Conservation (phyloP, 1,284 basidiomycete genomes). For the Ceratobasidium sp. region DNA sequence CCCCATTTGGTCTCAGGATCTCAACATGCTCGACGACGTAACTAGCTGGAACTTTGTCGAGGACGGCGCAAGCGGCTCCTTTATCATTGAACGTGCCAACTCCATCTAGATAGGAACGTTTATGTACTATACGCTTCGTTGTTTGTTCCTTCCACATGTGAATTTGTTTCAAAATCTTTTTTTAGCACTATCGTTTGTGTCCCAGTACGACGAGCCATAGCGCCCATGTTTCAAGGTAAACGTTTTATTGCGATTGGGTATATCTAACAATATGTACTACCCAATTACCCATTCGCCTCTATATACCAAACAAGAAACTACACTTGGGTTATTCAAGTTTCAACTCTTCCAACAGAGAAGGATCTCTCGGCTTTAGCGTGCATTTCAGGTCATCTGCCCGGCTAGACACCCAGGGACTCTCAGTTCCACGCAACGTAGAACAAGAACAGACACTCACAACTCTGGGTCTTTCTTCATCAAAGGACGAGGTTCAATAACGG, state of each 20-base stretch:
- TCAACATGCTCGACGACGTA: slow-evolving; percentile 23
- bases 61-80: too few relatives aligned
- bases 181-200: too few relatives aligned
- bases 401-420: background rate
- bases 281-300: too few relatives aligned
- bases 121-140: background rate
- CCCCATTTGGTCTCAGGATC: slow-evolving; percentile 1
- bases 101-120: background rate
- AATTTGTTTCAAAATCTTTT: too few relatives aligned
- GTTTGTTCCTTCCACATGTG: background rate
- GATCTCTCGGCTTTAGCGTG: background rate
- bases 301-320: too few relatives aligned
- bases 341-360: background rate
- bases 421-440: too few relatives aligned
- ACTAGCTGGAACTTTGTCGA: slow-evolving; percentile 33
- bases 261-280: too few relatives aligned
- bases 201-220: too few relatives aligned
- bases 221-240: too few relatives aligned
- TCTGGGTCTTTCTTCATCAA: slow-evolving; percentile 9
- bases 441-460: background rate
- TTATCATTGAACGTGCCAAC: too few relatives aligned
- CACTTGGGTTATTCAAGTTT: background rate
- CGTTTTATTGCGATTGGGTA: too few relatives aligned
- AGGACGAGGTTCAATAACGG: slow-evolving; percentile 6
- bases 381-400: background rate